Evolutionary conservation across 2,329 filamentous ascomycete species (phyloP).

Genomic region (Parastagonospora avenae): DNA sequence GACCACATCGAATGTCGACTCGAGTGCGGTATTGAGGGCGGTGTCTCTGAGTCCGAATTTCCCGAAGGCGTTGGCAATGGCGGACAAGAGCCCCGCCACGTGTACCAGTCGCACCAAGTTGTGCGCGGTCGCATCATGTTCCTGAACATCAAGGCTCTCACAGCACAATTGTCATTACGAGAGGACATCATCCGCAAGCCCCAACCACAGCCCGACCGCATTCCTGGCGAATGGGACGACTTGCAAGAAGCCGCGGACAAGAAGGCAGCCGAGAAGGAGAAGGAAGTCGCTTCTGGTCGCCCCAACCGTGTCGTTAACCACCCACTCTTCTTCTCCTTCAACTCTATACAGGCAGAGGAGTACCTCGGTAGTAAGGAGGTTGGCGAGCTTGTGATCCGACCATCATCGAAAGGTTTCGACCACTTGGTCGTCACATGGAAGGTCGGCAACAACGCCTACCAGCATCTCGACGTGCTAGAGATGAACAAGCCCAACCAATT

Average conservation of each 20-base stretch:
- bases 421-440: slow-evolving; percentile 98
- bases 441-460: slow-evolving; percentile 92
- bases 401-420: slow-evolving; percentile 92
- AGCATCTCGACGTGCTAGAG: slow-evolving; percentile 96
- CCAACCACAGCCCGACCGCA: slow-evolving; percentile 61
- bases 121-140: slow-evolving; percentile 86
- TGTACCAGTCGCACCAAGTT: slow-evolving; percentile 81
- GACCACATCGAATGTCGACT: slow-evolving; percentile 93
- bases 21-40: slow-evolving; percentile 91
- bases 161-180: slow-evolving; percentile 80
- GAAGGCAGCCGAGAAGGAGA: slow-evolving; percentile 78
- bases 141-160: slow-evolving; percentile 84
- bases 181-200: slow-evolving; percentile 77
- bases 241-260: slow-evolving; percentile 79
- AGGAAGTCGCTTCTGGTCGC: slow-evolving; percentile 82
- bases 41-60: slow-evolving; percentile 81
- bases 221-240: slow-evolving; percentile 85
- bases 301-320: slow-evolving; percentile 97
- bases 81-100: slow-evolving; percentile 58
- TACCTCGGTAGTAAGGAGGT: slow-evolving; percentile 83
- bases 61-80: slow-evolving; percentile 66
- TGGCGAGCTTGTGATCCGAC: slow-evolving; percentile 92
- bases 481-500: slow-evolving; percentile 98
- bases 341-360: slow-evolving; percentile 88
- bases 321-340: slow-evolving; percentile 92